Evolutionary conservation across 495 filamentous ascomycete genomes (phyloP).

Genomic region (Hypoxylon trugodes): DNA sequence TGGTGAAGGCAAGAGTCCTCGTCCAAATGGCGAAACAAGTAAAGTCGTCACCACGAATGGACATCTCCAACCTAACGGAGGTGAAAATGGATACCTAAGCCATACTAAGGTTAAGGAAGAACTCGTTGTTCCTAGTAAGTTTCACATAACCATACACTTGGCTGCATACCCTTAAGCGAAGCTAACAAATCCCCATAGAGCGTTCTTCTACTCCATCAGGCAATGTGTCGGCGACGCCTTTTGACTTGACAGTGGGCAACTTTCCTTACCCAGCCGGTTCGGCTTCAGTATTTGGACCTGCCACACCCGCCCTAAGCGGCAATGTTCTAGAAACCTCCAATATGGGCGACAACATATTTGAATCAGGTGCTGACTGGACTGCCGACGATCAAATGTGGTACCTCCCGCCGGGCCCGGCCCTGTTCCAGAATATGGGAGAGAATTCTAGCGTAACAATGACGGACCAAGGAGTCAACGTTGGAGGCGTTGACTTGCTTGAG

Average conservation of each 20-base stretch:
- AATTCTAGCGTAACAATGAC: conserved; percentile 63
- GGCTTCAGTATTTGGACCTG: conserved; percentile 55
- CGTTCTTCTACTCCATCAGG: conserved; percentile 55
- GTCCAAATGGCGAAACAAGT: conserved; percentile 37
- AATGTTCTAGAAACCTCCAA: conserved; percentile 41
- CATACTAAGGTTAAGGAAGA: conserved; percentile 41
- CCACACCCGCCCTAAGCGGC: conserved; percentile 52
- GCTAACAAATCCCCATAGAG: conserved; percentile 40
- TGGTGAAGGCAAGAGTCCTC: conserved; percentile 50
- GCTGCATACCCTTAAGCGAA: neutral
- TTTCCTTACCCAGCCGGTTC: conserved; percentile 59
- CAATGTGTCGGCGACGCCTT: conserved; percentile 64
- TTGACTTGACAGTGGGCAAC: conserved; percentile 56
- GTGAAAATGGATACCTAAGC: conserved; percentile 47
- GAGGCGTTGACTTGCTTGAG: conserved; percentile 64
- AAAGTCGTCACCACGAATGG: conserved; percentile 42
- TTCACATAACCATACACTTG: neutral
- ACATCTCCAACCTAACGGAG: conserved; percentile 34
- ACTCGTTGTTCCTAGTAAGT: conserved; percentile 44
- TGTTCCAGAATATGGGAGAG: conserved; percentile 62
- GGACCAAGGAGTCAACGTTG: conserved; percentile 65
- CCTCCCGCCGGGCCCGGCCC: conserved; percentile 61
- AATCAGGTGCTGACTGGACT: conserved; percentile 53
- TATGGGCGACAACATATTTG: conserved; percentile 44
- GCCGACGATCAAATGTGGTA: conserved; percentile 65